Conservation (phyloP, 441 rosid species). For the Brassica balearica region DNA sequence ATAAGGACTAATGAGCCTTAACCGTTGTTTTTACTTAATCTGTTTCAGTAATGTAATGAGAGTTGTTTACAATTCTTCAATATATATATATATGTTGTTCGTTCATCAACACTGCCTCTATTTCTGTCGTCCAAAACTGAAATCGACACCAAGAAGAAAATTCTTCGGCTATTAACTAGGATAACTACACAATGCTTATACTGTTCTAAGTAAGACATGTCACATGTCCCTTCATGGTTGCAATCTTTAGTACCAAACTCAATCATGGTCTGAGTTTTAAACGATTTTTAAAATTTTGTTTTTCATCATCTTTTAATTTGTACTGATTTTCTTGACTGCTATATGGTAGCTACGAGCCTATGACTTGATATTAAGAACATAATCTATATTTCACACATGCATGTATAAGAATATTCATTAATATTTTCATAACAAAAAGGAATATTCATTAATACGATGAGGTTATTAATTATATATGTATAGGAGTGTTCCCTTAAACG, state of each 20-base stretch:
- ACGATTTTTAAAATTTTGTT: neutral
- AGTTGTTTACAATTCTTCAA: neutral
- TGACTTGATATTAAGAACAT: neutral
- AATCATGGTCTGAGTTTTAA: neutral
- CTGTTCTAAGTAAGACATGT: neutral
- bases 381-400: neutral
- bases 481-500: neutral
- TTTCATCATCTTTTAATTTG: neutral
- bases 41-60: neutral
- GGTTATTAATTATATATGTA: neutral
- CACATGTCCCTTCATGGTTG: slow-evolving; percentile 8
- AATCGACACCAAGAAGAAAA: neutral
- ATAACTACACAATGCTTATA: neutral
- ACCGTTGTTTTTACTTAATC: neutral
- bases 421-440: neutral
- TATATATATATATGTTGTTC: neutral
- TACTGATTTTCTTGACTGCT: neutral
- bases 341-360: neutral
- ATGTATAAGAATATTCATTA: neutral
- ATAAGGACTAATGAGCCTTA: neutral
- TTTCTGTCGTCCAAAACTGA: neutral
- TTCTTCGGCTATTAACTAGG: neutral
- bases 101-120: neutral
- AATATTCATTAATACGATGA: neutral
- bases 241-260: neutral